Evolutionary conservation across 2,329 filamentous ascomycete genomes (phyloP).

Genomic region (Penicillium polonicum): DNA sequence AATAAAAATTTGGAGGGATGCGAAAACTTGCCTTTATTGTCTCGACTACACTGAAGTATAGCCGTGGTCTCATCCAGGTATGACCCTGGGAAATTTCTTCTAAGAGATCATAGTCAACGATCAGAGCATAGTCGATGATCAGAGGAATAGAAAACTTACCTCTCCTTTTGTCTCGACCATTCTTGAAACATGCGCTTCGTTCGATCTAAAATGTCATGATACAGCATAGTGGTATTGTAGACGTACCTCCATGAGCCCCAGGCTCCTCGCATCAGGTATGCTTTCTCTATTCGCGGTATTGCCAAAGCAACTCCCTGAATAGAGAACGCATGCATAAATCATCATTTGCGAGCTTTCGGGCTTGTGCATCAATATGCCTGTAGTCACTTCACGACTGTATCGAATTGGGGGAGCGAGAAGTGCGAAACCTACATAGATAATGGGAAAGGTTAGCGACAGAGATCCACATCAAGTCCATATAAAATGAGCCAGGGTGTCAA

Average conservation of each 20-base stretch:
- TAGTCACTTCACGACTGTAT: not conserved
- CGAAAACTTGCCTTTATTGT: not conserved
- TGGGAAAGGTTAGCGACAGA: not conserved
- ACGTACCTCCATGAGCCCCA: too few species aligned
- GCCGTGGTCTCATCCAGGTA: not conserved
- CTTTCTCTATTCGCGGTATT: not conserved
- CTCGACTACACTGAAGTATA: too few species aligned
- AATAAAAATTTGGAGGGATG: too few species aligned
- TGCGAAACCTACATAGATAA: not conserved
- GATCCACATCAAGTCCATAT: not conserved
- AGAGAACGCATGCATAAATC: not conserved
- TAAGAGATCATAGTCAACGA: not conserved
- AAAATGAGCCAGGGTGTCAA: not conserved
- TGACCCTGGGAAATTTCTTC: too few species aligned
- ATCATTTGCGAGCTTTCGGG: not conserved
- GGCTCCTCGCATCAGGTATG: not conserved
- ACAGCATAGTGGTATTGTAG: too few species aligned
- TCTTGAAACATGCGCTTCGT: not conserved
- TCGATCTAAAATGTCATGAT: not conserved
- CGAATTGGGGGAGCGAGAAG: not conserved
- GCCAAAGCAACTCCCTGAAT: not conserved
- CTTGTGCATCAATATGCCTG: not conserved
- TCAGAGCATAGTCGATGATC: not conserved
- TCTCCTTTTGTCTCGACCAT: not conserved
- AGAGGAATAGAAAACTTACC: not conserved